Percentiles rank a stretch among this genome's conserved stretches.
Evolutionary conservation across 345 rosid species (phyloP).

Genomic region (Pistacia vera): DNA sequence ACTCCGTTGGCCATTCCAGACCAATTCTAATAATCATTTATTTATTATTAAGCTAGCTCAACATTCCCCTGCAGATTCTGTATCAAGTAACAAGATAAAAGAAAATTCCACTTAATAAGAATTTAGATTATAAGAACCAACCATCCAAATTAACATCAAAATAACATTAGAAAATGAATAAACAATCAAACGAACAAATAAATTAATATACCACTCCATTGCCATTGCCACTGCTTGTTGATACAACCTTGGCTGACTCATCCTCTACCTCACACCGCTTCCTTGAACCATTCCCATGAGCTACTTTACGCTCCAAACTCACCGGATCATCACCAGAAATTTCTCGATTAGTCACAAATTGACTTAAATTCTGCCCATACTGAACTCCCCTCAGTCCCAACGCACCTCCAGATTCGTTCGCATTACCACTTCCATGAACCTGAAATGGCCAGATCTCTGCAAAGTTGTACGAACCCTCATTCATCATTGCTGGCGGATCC

Average conservation of each 20-base stretch:
- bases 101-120: not conserved
- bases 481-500: slow-evolving; percentile 80
- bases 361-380: slow-evolving; percentile 36
- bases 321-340: slow-evolving; percentile 40
- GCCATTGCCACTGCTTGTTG: slow-evolving; percentile 50
- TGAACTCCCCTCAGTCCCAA: slow-evolving; percentile 36
- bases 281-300: slow-evolving; percentile 38
- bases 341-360: slow-evolving; percentile 37
- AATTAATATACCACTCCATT: slow-evolving; percentile 37
- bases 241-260: slow-evolving; percentile 44
- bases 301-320: slow-evolving; percentile 41
- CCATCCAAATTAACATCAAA: not conserved
- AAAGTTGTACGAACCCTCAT: slow-evolving; percentile 51
- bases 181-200: slow-evolving; percentile 1
- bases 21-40: not conserved
- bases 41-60: not conserved
- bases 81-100: not conserved
- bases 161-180: not conserved
- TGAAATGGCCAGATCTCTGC: slow-evolving; percentile 89
- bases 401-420: slow-evolving; percentile 23
- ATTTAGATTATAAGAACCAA: not conserved
- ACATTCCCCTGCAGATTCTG: not conserved
- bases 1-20: not conserved
- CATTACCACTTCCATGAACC: slow-evolving; percentile 39
- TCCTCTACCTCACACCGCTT: slow-evolving; percentile 61